These are phyloP conservation scores for Dendrobium nobile DNA, from an alignment of 106 monocot genomes.

Conservation along the genomic window DNA sequence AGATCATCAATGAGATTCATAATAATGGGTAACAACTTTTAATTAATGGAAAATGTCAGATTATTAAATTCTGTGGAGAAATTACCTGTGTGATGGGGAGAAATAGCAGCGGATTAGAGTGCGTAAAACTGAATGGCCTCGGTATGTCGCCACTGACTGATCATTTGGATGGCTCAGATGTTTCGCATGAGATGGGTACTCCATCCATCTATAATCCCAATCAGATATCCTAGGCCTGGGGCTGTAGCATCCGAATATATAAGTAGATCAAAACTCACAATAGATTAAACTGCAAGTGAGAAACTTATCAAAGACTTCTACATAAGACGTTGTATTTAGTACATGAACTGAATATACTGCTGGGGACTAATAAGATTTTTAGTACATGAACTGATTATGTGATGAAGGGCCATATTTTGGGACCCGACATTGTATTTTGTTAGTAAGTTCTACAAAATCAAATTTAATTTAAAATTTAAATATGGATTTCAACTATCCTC, in stretches of 20 bases:
- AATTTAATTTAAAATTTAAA: too few species aligned
- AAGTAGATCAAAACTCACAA: not conserved
- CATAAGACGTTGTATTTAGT: not conserved
- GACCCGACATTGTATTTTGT: too few species aligned
- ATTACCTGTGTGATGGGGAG: slow-evolving; percentile 72
- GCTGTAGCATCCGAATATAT: slow-evolving; percentile 22
- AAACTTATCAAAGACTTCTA: not conserved
- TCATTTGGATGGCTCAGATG: slow-evolving; percentile 57
- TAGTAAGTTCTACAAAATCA: too few species aligned
- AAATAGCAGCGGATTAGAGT: slow-evolving; percentile 95
- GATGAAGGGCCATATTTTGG: too few species aligned
- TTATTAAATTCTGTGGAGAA: not conserved
- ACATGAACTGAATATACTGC: too few species aligned
- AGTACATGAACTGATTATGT: too few species aligned
- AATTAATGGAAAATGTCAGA: not conserved
- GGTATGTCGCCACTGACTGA: slow-evolving; percentile 76
- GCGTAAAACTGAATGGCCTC: slow-evolving; percentile 80
- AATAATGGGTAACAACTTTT: not conserved
- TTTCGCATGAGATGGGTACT: slow-evolving; percentile 47
- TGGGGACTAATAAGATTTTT: too few species aligned
- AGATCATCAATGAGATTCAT: not conserved
- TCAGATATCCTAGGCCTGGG: slow-evolving; percentile 24
- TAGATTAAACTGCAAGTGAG: not conserved
- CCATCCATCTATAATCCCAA: slow-evolving; percentile 92
- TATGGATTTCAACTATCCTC: too few species aligned